A percentile compares a stretch with the other conserved stretches of the same genome.
Evolutionary conservation across 371 early-diverging fungal species (phyloP).

Genomic region (Syncephalastrum racemosum): DNA sequence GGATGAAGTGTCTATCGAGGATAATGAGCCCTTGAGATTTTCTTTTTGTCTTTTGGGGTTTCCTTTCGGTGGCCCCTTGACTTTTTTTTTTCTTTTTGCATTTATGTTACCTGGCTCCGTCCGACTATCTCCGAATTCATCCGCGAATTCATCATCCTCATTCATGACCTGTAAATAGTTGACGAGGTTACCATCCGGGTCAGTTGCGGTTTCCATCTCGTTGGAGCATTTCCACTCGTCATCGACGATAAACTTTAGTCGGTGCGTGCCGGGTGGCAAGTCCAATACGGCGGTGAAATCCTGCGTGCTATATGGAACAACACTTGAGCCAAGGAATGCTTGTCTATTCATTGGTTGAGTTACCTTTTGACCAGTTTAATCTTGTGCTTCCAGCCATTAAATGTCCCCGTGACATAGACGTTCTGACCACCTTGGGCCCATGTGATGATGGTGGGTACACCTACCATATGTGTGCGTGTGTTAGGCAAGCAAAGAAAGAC

Average conservation of each 20-base stretch:
- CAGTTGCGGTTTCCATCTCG: slow-evolving; percentile 88
- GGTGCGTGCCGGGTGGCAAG: slow-evolving; percentile 91
- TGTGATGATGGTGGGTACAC: slow-evolving; percentile 80
- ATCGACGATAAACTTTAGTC: slow-evolving; percentile 96
- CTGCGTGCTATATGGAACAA: slow-evolving; percentile 42
- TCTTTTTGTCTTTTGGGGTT: no score
- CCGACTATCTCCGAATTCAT: slow-evolving; percentile 44
- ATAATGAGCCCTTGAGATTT: not conserved
- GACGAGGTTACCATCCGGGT: slow-evolving; percentile 93
- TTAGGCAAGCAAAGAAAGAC: not conserved
- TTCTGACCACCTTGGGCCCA: slow-evolving; percentile 89
- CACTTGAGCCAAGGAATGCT: slow-evolving; percentile 3
- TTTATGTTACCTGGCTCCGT: slow-evolving; percentile 25
- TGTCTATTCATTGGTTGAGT: not conserved
- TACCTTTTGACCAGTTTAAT: slow-evolving; percentile 82
- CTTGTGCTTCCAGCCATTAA: slow-evolving; percentile 96
- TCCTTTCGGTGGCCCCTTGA: not conserved
- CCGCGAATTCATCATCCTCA: slow-evolving; percentile 46
- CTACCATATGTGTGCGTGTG: slow-evolving; percentile 11
- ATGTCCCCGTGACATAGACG: slow-evolving; percentile 96
- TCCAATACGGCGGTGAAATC: slow-evolving; percentile 86
- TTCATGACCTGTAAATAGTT: slow-evolving; percentile 88
- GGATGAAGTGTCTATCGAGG: slow-evolving; percentile 7
- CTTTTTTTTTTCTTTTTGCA: not conserved
- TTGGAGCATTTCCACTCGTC: slow-evolving; percentile 96